Evolutionary conservation across 805 yeast genomes (phyloP).

Genomic region (Barnettozyma californica): DNA sequence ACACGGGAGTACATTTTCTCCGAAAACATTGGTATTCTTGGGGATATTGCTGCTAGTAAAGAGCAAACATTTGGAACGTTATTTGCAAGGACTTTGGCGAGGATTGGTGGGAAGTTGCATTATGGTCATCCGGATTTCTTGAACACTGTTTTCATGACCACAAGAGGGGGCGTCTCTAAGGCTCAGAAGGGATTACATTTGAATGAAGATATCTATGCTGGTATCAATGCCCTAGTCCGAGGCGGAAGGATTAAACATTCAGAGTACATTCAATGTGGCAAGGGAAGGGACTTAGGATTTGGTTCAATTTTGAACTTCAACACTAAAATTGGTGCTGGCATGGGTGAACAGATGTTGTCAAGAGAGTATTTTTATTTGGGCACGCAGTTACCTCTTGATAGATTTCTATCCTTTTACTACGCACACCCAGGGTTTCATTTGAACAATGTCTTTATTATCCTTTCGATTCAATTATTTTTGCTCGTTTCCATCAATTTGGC

Average conservation of each 20-base stretch:
- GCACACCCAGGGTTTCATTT: conserved; percentile 87
- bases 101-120: conserved; percentile 77
- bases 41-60: conserved; percentile 85
- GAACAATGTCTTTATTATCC: conserved; percentile 68
- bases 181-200: conserved; percentile 80
- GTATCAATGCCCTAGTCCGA: conserved; percentile 70
- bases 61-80: conserved; percentile 86
- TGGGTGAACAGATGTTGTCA: conserved; percentile 85
- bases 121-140: conserved; percentile 86
- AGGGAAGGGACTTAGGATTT: conserved; percentile 82
- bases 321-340: conserved; percentile 83
- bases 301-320: conserved; percentile 78
- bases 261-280: conserved; percentile 82
- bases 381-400: conserved; percentile 69
- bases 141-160: conserved; percentile 70
- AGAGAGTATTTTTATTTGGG: conserved; percentile 78
- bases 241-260: conserved; percentile 85
- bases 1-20: conserved; percentile 82
- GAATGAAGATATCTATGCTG: conserved; percentile 84
- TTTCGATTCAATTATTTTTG: conserved; percentile 61
- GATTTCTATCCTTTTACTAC: conserved; percentile 74
- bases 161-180: conserved; percentile 83
- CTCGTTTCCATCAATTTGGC: conserved; percentile 56
- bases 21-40: conserved; percentile 75
- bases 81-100: conserved; percentile 77